Evolutionary conservation across 2,329 filamentous ascomycete species (phyloP), one percentile per base, ranked within the genome.

Genomic region (Exophiala oligosperma): DNA sequence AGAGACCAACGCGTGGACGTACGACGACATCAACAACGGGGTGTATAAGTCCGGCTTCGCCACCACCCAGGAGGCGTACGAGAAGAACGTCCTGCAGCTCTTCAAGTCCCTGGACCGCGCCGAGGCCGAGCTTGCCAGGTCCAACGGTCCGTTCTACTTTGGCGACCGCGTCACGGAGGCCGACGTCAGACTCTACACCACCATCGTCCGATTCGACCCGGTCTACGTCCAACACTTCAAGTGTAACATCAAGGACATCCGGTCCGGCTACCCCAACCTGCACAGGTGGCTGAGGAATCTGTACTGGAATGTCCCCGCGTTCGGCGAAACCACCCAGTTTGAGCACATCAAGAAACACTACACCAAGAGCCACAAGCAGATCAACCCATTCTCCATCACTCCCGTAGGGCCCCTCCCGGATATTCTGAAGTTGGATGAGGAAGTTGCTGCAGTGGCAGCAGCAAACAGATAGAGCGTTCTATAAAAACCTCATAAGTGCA

Each of bases 341-440:
- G 84, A 95, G 73, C 94, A 99, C 76, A 97, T 97, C 78, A 97
- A 96, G 84, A 88, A 82, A 46, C 85, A 88, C 68, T 88, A 88
- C 70, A 87, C 84, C 2, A 85, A 84, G 77, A 85, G 81, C 64
- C 85, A 87, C 72, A 76, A 72, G 64, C 84, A 87, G 74, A 87
- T 88, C 66, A 88, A 88, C 70, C 83, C 70, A 48, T 81, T 80
- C 71, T 76, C 80, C 40, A 96, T 99, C 70, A 93, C 91, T 24
- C 92, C 93, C 1, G 71, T 96, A 14, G 93, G 93, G 0, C 93
- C 94, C 4, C 67, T 91, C 69, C 92, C 92, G 40, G 83, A 95
- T 76, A 88, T 99, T 62, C 68, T 97, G 74, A 84, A 83, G 3
- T 76, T 89, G 67, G 88, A 88, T 43, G 84, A 94, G 67, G 92